phyloP scores from a whole-genome alignment of 1,139 yeast species.

The Taphrina populina region DNA sequence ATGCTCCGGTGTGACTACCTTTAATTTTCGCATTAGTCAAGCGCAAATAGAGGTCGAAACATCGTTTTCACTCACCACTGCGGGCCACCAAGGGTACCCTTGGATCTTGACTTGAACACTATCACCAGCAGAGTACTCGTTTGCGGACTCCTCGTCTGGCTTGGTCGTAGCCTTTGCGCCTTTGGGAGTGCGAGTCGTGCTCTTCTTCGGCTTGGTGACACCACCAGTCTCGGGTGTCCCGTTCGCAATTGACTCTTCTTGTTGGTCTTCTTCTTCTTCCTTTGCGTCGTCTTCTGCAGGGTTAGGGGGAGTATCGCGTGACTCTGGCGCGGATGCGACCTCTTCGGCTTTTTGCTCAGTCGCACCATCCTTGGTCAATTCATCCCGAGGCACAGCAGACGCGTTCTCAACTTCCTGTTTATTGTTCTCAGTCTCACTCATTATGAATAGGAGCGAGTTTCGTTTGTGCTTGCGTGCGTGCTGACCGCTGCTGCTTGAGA shows the following conservation, averaged over 20 bases:
- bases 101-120: conserved; percentile 31
- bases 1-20: conserved; percentile 29
- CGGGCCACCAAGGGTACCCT: conserved; percentile 37
- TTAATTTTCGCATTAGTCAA: too few species aligned
- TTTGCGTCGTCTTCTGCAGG: too few species aligned
- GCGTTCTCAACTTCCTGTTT: conserved; percentile 1
- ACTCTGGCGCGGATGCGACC: too few species aligned
- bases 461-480: neutral
- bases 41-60: too few species aligned
- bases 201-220: conserved; percentile 8
- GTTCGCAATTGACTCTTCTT: too few species aligned
- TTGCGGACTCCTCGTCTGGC: conserved; percentile 1
- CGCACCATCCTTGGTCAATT: neutral
- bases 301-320: too few species aligned
- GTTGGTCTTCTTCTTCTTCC: too few species aligned
- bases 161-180: conserved; percentile 14
- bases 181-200: conserved; percentile 2
- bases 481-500: too few species aligned
- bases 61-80: conserved; percentile 18
- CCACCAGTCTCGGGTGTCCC: too few species aligned
- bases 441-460: neutral
- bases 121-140: conserved; percentile 27
- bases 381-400: conserved; percentile 1
- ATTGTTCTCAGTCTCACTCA: conserved; percentile 17
- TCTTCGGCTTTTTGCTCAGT: neutral